A percentile compares a stretch with the other conserved stretches of the same genome.
phyloP scores from a whole-genome alignment of 139 green algal genomes.

The Pycnococcus provasolii region DNA sequence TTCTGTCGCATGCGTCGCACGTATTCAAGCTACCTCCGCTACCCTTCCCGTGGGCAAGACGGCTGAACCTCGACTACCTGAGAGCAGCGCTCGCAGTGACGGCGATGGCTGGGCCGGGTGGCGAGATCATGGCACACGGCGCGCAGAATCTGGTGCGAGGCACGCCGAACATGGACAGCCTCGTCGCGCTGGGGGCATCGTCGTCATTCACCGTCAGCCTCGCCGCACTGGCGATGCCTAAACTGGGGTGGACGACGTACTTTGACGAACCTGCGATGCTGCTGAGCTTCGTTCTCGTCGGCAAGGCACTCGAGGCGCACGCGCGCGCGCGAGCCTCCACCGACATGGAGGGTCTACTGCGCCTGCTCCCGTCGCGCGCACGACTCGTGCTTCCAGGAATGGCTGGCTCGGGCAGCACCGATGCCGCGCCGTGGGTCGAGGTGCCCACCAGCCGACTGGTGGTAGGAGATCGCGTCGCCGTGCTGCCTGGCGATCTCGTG shows the following conservation, averaged over 20 bases:
- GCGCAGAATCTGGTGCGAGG: constrained; percentile 41
- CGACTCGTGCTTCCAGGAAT: background rate
- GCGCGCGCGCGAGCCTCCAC: constrained; percentile 28
- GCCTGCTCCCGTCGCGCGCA: background rate
- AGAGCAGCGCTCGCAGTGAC: too few species aligned
- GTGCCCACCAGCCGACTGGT: constrained; percentile 49
- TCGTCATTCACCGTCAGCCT: constrained; percentile 53
- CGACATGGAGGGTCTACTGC: constrained; percentile 22
- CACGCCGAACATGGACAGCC: constrained; percentile 82
- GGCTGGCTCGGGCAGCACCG: background rate
- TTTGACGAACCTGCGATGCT: constrained; percentile 92
- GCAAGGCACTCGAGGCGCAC: constrained; percentile 60
- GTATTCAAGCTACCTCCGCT: too few species aligned
- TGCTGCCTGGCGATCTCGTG: constrained; percentile 78
- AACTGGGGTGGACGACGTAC: constrained; percentile 50
- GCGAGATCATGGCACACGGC: constrained; percentile 49
- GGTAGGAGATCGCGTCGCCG: constrained; percentile 61
- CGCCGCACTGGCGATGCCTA: constrained; percentile 30
- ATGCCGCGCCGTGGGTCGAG: constrained; percentile 19
- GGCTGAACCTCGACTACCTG: too few species aligned
- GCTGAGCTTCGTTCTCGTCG: constrained; percentile 86
- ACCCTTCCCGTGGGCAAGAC: too few species aligned
- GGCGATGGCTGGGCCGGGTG: constrained; percentile 32
- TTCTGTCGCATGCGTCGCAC: too few species aligned
- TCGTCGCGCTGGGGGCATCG: constrained; percentile 64